Conservation (phyloP, 371 early-diverging fungal genomes). For the Apophysomyces ossiformis region DNA sequence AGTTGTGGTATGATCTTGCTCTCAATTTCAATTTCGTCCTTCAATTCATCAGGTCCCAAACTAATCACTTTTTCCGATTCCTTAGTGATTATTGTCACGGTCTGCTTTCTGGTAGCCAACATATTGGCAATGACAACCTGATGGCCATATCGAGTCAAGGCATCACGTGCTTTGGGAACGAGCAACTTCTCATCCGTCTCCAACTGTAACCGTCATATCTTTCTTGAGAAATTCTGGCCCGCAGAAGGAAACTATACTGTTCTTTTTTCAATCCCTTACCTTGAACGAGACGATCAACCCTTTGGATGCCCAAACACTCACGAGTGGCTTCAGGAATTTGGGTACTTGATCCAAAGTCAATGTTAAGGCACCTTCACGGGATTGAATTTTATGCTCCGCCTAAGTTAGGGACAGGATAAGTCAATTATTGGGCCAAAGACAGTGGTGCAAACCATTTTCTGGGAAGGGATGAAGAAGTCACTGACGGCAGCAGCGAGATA, state of each 20-base stretch:
- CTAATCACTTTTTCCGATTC: slow-evolving; percentile 62
- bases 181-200: slow-evolving; percentile 91
- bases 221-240: no score
- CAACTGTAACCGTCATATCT: slow-evolving; percentile 48
- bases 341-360: slow-evolving; percentile 95
- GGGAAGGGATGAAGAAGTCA: slow-evolving; percentile 94
- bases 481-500: slow-evolving; percentile 98
- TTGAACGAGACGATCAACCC: slow-evolving; percentile 97
- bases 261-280: slow-evolving; percentile 39
- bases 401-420: slow-evolving; percentile 21
- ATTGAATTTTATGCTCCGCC: slow-evolving; percentile 96
- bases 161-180: slow-evolving; percentile 79
- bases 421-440: no score
- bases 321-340: slow-evolving; percentile 92
- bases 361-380: slow-evolving; percentile 80
- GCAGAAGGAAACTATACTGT: not conserved
- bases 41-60: slow-evolving; percentile 66
- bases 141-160: slow-evolving; percentile 91
- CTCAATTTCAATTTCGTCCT: slow-evolving; percentile 85
- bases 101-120: slow-evolving; percentile 83
- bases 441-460: slow-evolving; percentile 75
- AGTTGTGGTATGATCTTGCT: slow-evolving; percentile 80
- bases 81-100: slow-evolving; percentile 77
- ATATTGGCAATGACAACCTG: slow-evolving; percentile 97
- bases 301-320: slow-evolving; percentile 86